Conservation (phyloP, 441 rosid species). For the Adansonia gregorii region DNA sequence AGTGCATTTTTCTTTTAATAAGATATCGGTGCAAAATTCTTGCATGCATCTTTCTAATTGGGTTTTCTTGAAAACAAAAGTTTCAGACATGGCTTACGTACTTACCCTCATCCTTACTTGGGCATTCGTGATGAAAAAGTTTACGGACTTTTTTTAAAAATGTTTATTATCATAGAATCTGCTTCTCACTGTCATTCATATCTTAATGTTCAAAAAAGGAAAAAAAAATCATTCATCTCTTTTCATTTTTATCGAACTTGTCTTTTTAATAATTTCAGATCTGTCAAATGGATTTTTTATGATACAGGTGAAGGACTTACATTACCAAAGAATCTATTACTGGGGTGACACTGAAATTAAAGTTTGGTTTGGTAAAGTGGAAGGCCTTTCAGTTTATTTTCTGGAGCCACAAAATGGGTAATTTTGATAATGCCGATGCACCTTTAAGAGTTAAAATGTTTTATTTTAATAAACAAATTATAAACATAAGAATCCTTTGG, state of each 20-base stretch:
- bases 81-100: slow-evolving; percentile 15
- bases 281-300: slow-evolving; percentile 25
- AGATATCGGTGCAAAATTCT: background rate
- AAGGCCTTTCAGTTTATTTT: slow-evolving; percentile 91
- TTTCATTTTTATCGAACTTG: background rate
- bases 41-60: background rate
- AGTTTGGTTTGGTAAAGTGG: slow-evolving; percentile 95
- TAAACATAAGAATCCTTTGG: slow-evolving; percentile 23
- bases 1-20: slow-evolving; percentile 6
- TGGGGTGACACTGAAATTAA: slow-evolving; percentile 92
- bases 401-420: slow-evolving; percentile 96
- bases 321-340: slow-evolving; percentile 65
- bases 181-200: slow-evolving; percentile 12
- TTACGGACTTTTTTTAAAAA: background rate
- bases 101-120: background rate
- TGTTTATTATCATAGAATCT: background rate
- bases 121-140: background rate
- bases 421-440: slow-evolving; percentile 29
- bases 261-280: slow-evolving; percentile 13
- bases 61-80: background rate
- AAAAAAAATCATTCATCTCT: background rate
- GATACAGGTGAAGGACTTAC: slow-evolving; percentile 79
- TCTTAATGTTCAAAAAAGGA: background rate
- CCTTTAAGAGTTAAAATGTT: background rate
- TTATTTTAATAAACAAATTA: background rate